Evolutionary conservation across 225 moss, liverwort and hornwort species (phyloP).

Genomic region (Takakia lepidozioides): DNA sequence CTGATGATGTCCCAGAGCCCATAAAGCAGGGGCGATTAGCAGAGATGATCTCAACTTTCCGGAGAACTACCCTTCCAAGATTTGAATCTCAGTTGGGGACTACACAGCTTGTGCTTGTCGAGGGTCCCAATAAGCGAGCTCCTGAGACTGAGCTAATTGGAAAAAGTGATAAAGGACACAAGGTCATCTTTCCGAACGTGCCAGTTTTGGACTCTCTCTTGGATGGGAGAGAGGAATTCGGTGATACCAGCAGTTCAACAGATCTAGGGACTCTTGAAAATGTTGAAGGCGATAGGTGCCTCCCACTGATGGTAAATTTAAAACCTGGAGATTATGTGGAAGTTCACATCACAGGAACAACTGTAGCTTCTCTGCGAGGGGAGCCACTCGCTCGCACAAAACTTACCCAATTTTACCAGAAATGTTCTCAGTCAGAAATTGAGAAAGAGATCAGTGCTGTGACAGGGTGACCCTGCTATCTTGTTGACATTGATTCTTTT

Average conservation of each 20-base stretch:
- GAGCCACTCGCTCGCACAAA: slow-evolving; percentile 50
- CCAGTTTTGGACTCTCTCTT: slow-evolving; percentile 52
- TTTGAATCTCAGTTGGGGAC: slow-evolving; percentile 74
- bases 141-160: slow-evolving; percentile 71
- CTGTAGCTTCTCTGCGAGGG: slow-evolving; percentile 75
- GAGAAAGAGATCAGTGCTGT: too few species aligned
- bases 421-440: too few species aligned
- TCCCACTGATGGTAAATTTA: slow-evolving; percentile 33
- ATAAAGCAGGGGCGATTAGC: slow-evolving; percentile 80
- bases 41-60: slow-evolving; percentile 81
- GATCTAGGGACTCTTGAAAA: slow-evolving; percentile 30
- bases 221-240: slow-evolving; percentile 9
- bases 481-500: too few species aligned
- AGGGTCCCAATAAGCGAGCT: slow-evolving; percentile 87
- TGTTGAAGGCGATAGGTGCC: slow-evolving; percentile 20
- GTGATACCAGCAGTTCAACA: too few species aligned
- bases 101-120: slow-evolving; percentile 83
- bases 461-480: too few species aligned
- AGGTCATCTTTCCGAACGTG: slow-evolving; percentile 61
- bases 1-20: slow-evolving; percentile 74
- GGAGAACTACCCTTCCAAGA: slow-evolving; percentile 68
- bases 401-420: slow-evolving; percentile 42
- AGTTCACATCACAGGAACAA: slow-evolving; percentile 66
- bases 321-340: slow-evolving; percentile 80
- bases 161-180: slow-evolving; percentile 82